Base-by-base conservation (phyloP, 176 grass and related monocot species). In the Avena atlantica region DNA sequence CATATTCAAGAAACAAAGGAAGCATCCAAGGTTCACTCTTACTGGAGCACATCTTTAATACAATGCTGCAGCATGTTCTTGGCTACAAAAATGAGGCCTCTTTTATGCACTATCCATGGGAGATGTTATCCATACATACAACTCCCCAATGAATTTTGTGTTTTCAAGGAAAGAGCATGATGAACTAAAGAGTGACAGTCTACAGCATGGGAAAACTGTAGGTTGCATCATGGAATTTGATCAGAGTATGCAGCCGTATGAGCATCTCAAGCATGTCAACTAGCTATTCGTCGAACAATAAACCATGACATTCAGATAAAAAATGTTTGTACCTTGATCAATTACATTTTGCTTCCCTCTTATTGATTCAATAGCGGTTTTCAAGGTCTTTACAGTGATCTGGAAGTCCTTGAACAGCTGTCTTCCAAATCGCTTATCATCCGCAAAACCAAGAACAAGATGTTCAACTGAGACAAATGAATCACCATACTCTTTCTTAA, bases 381-480 rank as follows among this genome's bases (percentile, higher is more conserved):
- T 96, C 61, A 98, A 85, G 63, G 87, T 76, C 72, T 93, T 89
- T 6, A 87, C 27, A 12, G 92, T 91, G 92, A 98, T 83, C 85
- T 98, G 97, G 45, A 96, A 98, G 79, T 98, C 97, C 73, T 94
- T 96, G 74, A 96, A 94, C 10, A 98, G 83, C 63, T 98, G 94
- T 90, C 67, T 96, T 52, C 97, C 97, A 90, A 98, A 98, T 17
- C 97, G 84, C 51, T 93, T 91, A 82, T 98, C 97, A 40, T 96
- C 94, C 9, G 82, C 89, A 94, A 89, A 98, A 81, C 89, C 87
- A 50, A 98, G 97, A 45, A 98, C 94, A 69, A 98, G 82, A 87
- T 98, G 97, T 67, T 98, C 97, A 72, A 98, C 97, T 1, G 97
- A 98, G 59, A 98, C 97, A 90, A 81, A 98, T 4, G 97, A 95